Base-by-base conservation (phyloP, 176 grass and related monocot genomes). In the Oryza meridionalis region DNA sequence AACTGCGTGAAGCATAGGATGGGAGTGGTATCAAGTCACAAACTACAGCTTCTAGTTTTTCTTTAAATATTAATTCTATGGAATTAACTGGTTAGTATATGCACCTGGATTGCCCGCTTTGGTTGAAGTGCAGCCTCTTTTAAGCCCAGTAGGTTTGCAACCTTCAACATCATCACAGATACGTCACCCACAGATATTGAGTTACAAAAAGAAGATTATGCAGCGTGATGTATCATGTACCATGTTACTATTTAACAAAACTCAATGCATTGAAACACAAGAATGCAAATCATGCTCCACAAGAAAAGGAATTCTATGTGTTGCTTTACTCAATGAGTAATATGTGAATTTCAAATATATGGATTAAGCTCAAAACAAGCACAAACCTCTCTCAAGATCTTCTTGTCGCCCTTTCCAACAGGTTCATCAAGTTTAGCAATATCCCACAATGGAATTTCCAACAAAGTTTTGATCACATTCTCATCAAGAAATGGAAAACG, bases 401-500 rank as follows among this genome's bases (percentile, higher is more conserved):
- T 98, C 77, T 99, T 99, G 70, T 99, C 93, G 7, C 93, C 96
- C 51, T 64, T 94, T 42, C 96, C 96, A 53, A 72, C 81, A 83
- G 96, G 88, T 83, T 82, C 88, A 87, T 96, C 83, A 83, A 99
- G 93, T 45, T 84, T 84, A 69, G 91, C 91, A 70, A 98, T 92
- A 25, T 96, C 93, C 93, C 96, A 96, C 33, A 99, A 58, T 14
- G 91, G 96, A 78, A 99, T 79, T 35, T 94, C 89, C 82, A 99
- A 63, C 79, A 96, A 69, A 65, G 85, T 87, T 87, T 85, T 67
- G 63, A 99, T 90, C 69, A 99, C 91, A 76, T 87, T 89, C 77
- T 99, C 96, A 35, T 96, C 91, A 77, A 98, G 92, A 86, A 98
- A 98, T 51, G 93, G 93, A 81, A 98, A 98, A 77, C 93, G 84